Evolutionary conservation across 441 rosid species (phyloP), one percentile per base, ranked within the genome.

Genomic region (Hypseocharis bilobata): DNA sequence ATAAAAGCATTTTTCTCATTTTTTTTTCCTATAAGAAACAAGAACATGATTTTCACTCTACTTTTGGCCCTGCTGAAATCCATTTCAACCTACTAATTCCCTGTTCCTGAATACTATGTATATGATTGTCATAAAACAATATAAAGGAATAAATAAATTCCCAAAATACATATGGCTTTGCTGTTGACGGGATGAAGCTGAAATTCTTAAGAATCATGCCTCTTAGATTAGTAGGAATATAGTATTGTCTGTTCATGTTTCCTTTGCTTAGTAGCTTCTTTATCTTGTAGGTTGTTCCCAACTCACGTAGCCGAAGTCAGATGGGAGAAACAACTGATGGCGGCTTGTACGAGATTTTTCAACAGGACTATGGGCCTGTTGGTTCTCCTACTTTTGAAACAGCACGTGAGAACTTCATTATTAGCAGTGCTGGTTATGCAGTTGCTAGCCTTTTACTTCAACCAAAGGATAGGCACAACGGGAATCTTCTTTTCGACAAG

Each of bases 301-400:
- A 89, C 72, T 56, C 96, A 62, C 82, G 96, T 25, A 93, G 99
- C 82, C 85, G 97, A 82, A 93, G 94, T 77, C 97, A 93, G 77
- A 93, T 93, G 97, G 99, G 97, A 59, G 99, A 94, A 83, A 94
- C 99, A 57, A 93, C 87, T 26, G 99, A 93, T 58, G 99, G 99
- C 51, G 99, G 99, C 67, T 72, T 93, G 80, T 91, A 84, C 44
- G 99, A 93, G 80, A 89, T 91, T 68, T 93, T 93, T 78, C 99
- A 93, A 70, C 99, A 91, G 76, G 99, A 89, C 79, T 84, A 72
- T 74, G 99, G 97, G 70, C 88, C 96, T 4, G 96, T 93, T 19
- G 99, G 99, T 56, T 84, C 97, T 64, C 77, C 87, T 28, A 74
- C 76, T 73, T 94, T 94, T 68, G 99, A 94, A 82, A 77, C 88